phyloP scores from a whole-genome alignment of 306 rosid genomes.

The Dryas alaskensis region DNA sequence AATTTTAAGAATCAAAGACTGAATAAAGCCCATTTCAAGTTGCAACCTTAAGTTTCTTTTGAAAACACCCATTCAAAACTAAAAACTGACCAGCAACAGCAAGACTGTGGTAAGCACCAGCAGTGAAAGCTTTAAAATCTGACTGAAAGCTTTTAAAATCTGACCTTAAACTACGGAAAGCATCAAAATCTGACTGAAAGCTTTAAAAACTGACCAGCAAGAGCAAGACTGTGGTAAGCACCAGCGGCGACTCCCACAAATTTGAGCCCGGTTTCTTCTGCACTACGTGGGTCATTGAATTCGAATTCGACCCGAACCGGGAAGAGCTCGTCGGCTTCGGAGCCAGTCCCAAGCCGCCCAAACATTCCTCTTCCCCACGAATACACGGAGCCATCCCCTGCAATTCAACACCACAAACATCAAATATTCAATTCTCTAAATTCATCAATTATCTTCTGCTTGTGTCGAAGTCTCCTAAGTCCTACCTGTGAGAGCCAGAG shows the following conservation, averaged over 20 bases:
- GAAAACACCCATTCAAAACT: too few relatives aligned
- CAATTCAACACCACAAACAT: slow-evolving; percentile 23
- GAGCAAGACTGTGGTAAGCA: slow-evolving; percentile 90
- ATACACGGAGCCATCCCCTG: slow-evolving; percentile 71
- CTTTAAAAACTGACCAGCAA: slow-evolving; percentile 48
- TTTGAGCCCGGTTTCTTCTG: slow-evolving; percentile 28
- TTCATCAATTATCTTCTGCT: background rate
- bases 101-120: slow-evolving; percentile 91
- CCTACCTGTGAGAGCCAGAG: slow-evolving; percentile 48
- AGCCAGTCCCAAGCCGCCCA: slow-evolving; percentile 76
- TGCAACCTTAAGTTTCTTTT: background rate
- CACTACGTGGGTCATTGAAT: slow-evolving; percentile 34
- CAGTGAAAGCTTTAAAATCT: slow-evolving; percentile 34
- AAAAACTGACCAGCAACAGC: slow-evolving; percentile 68
- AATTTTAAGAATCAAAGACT: too few relatives aligned
- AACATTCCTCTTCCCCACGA: slow-evolving; percentile 96
- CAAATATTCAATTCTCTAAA: background rate
- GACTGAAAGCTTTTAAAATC: too few relatives aligned
- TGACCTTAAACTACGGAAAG: background rate
- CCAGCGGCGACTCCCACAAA: slow-evolving; percentile 78
- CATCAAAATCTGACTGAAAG: background rate
- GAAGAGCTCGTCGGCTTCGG: slow-evolving; percentile 53
- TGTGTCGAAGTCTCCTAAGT: background rate
- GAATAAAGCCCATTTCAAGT: background rate
- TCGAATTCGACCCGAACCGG: slow-evolving; percentile 63